Evolutionary conservation across 2,329 filamentous ascomycete genomes (phyloP).

Genomic region (Aspergillus pseudoglaucus): DNA sequence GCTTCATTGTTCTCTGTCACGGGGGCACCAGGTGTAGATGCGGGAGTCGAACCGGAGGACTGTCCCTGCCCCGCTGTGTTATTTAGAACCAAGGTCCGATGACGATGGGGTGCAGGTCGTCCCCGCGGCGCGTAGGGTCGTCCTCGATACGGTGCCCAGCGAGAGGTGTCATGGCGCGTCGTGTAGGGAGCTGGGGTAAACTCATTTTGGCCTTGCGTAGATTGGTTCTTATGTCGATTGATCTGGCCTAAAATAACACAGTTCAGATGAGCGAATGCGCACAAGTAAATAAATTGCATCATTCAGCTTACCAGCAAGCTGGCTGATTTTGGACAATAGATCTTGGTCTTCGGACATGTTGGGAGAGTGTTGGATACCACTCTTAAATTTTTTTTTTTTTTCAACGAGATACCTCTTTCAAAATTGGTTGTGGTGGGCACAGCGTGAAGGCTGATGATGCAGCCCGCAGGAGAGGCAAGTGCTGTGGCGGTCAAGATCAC

Average conservation of each 20-base stretch:
- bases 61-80: constrained; percentile 22
- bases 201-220: constrained; percentile 21
- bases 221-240: constrained; percentile 64
- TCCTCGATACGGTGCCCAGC: constrained; percentile 40
- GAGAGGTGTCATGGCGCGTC: constrained; percentile 23
- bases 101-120: constrained; percentile 41
- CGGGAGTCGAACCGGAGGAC: constrained; percentile 5
- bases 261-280: constrained; percentile 37
- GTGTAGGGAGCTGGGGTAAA: constrained; percentile 19
- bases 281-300: constrained; percentile 2
- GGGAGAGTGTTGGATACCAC: background rate
- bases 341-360: constrained; percentile 52
- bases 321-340: constrained; percentile 50
- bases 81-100: constrained; percentile 62
- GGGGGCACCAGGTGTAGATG: constrained; percentile 13
- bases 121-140: constrained; percentile 30
- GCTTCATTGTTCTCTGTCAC: constrained; percentile 24
- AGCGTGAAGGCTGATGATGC: background rate
- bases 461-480: background rate
- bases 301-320: constrained; percentile 46
- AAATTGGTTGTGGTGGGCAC: background rate
- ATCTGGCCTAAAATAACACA: constrained; percentile 57
- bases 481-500: constrained; percentile 1
- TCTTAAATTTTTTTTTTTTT: background rate
- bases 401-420: background rate